Percentiles rank a stretch among this genome's conserved stretches.
phyloP scores from a whole-genome alignment of 2,329 filamentous ascomycete species.

The Canariomyces notabilis region DNA sequence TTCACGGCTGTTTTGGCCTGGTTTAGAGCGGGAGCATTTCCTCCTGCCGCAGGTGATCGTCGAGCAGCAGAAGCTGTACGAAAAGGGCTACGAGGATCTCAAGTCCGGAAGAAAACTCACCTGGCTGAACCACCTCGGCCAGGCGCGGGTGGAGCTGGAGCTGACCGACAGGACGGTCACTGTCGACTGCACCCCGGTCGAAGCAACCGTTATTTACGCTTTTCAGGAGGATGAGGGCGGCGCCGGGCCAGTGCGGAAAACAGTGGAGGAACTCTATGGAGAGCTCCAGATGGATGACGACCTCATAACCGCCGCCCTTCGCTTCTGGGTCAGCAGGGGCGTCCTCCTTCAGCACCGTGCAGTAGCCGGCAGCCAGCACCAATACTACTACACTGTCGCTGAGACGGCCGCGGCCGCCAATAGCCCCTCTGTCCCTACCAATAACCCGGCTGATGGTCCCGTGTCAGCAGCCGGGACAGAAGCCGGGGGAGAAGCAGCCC shows the following conservation, averaged over 20 bases:
- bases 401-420: conserved; percentile 58
- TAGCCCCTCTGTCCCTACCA: conserved; percentile 20
- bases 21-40: conserved; percentile 66
- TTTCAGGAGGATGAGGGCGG: conserved; percentile 54
- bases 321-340: conserved; percentile 65
- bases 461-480: conserved; percentile 15
- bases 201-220: conserved; percentile 80
- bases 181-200: conserved; percentile 73
- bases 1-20: conserved; percentile 90
- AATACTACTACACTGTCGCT: conserved; percentile 59
- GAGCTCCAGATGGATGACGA: conserved; percentile 68
- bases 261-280: conserved; percentile 47
- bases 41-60: conserved; percentile 54
- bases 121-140: conserved; percentile 80
- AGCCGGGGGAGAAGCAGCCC: conserved; percentile 30
- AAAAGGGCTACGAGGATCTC: conserved; percentile 68
- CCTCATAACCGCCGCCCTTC: conserved; percentile 62
- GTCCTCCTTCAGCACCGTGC: conserved; percentile 59
- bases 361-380: conserved; percentile 29
- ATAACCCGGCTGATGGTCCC: conserved; percentile 8
- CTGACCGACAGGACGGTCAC: conserved; percentile 72
- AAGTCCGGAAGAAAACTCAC: conserved; percentile 82
- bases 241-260: conserved; percentile 35
- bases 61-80: conserved; percentile 64
- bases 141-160: conserved; percentile 74